Conservation (phyloP, 345 rosid genomes). For the Passiflora organensis region DNA sequence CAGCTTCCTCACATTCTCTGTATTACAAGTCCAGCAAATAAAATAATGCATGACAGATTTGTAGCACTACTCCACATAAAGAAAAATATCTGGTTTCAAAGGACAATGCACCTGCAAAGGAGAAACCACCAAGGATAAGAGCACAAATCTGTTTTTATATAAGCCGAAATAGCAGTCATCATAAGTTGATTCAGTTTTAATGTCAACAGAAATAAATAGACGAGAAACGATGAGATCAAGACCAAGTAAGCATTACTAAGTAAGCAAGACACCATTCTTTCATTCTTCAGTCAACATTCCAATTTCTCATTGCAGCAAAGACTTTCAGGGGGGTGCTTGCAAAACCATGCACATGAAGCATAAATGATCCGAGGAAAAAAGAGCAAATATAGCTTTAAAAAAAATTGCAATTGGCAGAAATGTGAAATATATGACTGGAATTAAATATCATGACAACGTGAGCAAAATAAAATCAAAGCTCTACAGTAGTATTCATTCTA, state of each 20-base stretch:
- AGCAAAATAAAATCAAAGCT: no score
- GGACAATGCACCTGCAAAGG: conserved; percentile 43
- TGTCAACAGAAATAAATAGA: not conserved
- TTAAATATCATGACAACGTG: no score
- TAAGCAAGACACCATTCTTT: no score
- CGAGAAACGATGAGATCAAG: no score
- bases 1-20: conserved; percentile 42
- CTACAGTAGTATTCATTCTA: no score
- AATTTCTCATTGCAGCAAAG: not conserved
- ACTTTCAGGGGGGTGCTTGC: not conserved
- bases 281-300: no score
- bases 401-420: not conserved
- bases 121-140: conserved; percentile 16
- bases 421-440: no score
- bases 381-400: not conserved
- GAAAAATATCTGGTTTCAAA: conserved; percentile 31
- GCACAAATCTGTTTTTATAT: conserved; percentile 11
- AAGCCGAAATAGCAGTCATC: not conserved
- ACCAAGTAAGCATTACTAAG: no score
- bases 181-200: not conserved
- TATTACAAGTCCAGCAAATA: conserved; percentile 42
- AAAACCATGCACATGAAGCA: not conserved
- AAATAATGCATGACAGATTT: conserved; percentile 68
- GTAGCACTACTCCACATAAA: conserved; percentile 46
- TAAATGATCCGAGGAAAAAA: not conserved